A percentile compares a stretch with the other conserved stretches of the same genome.
Conservation (phyloP, 2,329 filamentous ascomycete species). For the Cryphonectria carpinicola region DNA sequence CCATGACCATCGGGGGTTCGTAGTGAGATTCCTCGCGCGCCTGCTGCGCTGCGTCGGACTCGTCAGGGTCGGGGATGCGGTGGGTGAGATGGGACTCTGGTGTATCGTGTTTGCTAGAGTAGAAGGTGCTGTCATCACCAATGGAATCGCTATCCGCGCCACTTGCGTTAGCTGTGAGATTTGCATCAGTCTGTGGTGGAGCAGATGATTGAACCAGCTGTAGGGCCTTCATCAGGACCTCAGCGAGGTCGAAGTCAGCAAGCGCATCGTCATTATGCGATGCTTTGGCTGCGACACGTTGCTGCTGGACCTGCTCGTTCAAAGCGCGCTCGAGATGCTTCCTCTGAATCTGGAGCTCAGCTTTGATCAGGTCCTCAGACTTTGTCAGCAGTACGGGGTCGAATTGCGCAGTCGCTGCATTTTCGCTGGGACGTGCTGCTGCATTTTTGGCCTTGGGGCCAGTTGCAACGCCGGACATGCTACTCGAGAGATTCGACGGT, state of each 20-base stretch:
- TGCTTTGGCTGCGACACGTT: slow-evolving; percentile 48
- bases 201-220: slow-evolving; percentile 71
- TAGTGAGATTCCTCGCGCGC: slow-evolving; percentile 44
- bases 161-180: slow-evolving; percentile 60
- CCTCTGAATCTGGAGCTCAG: slow-evolving; percentile 79
- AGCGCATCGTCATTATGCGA: slow-evolving; percentile 54
- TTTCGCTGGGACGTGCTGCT: slow-evolving; percentile 44
- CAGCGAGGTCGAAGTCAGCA: slow-evolving; percentile 70
- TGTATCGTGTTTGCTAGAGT: slow-evolving; percentile 91
- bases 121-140: slow-evolving; percentile 86
- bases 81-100: slow-evolving; percentile 57
- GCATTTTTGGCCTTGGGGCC: slow-evolving; percentile 36
- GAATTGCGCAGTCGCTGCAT: slow-evolving; percentile 65
- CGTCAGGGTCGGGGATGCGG: slow-evolving; percentile 48
- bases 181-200: slow-evolving; percentile 60
- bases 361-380: slow-evolving; percentile 80
- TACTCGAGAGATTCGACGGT: slow-evolving; percentile 13
- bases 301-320: slow-evolving; percentile 76
- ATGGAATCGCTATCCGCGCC: slow-evolving; percentile 73
- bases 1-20: slow-evolving; percentile 38
- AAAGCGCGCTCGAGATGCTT: slow-evolving; percentile 78
- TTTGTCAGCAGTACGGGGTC: slow-evolving; percentile 85
- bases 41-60: slow-evolving; percentile 39
- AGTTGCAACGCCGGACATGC: slow-evolving; percentile 18
- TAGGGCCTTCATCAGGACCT: slow-evolving; percentile 73